A percentile compares a stretch with the other conserved stretches of the same genome.
Conservation (phyloP, 306 rosid species). For the Cucurbita argyrosperma region DNA sequence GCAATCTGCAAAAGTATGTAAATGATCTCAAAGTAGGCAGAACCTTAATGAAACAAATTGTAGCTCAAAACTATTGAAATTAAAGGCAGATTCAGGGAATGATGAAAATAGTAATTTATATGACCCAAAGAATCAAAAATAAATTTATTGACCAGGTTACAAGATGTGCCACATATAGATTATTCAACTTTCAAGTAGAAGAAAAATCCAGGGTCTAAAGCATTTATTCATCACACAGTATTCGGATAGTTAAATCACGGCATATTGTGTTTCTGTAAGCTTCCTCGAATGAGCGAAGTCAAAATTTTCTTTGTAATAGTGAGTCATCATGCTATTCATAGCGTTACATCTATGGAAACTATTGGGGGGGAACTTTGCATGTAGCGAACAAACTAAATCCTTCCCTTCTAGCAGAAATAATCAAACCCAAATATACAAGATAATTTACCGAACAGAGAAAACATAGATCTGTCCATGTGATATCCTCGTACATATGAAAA, state of each 20-base stretch:
- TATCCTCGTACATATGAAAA: not conserved
- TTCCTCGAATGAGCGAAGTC: not conserved
- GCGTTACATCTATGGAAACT: not conserved
- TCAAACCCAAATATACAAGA: not conserved
- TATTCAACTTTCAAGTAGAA: not conserved
- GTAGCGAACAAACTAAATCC: not conserved
- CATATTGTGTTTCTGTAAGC: not conserved
- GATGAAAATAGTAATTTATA: not conserved
- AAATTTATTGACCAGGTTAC: not conserved
- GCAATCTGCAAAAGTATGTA: conserved; percentile 39
- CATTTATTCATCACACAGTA: not conserved
- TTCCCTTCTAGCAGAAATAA: not conserved
- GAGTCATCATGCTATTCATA: not conserved
- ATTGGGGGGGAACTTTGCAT: not conserved
- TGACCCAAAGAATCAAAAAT: not conserved
- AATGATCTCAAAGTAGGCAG: conserved; percentile 1
- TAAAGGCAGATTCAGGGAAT: not conserved
- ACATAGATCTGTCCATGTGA: not conserved
- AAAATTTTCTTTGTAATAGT: not conserved
- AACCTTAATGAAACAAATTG: not conserved
- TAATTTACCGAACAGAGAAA: not conserved
- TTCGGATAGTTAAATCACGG: not conserved
- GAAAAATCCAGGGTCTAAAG: not conserved
- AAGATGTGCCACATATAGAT: not conserved
- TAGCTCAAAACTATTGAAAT: not conserved